These are phyloP conservation scores for Fusarium piperis DNA, from an alignment of 2,329 filamentous ascomycete species.

Conservation along the genomic window DNA sequence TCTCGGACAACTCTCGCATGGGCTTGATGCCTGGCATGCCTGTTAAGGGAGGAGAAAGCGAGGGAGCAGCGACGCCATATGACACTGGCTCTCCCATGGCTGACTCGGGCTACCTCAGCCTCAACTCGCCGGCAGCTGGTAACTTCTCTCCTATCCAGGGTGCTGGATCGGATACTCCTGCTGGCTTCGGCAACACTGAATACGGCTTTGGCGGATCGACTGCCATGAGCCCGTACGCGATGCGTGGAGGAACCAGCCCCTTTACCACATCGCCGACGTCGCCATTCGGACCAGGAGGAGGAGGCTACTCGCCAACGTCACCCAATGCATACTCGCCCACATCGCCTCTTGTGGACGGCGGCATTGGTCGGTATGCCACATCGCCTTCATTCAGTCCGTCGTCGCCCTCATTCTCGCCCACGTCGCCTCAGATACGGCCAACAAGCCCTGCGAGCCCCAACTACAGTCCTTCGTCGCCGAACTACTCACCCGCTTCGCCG, in stretches of 20 bases:
- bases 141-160: slow-evolving; percentile 83
- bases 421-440: slow-evolving; percentile 66
- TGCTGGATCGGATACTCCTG: slow-evolving; percentile 75
- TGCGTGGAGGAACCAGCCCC: slow-evolving; percentile 73
- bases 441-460: slow-evolving; percentile 66
- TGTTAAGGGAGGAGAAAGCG: slow-evolving; percentile 77
- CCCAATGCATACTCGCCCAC: slow-evolving; percentile 82
- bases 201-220: slow-evolving; percentile 64
- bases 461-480: slow-evolving; percentile 74
- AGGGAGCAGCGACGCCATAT: slow-evolving; percentile 93
- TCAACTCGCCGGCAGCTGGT: slow-evolving; percentile 70
- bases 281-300: slow-evolving; percentile 66
- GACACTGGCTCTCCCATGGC: slow-evolving; percentile 85
- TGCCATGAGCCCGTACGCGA: slow-evolving; percentile 71
- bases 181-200: slow-evolving; percentile 69
- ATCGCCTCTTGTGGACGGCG: slow-evolving; percentile 69
- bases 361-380: slow-evolving; percentile 63
- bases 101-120: slow-evolving; percentile 73
- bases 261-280: slow-evolving; percentile 77
- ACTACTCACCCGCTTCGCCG: slow-evolving; percentile 71
- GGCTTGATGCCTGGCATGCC: slow-evolving; percentile 83
- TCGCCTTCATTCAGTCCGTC: slow-evolving; percentile 72
- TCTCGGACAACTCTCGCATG: slow-evolving; percentile 89
- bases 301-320: slow-evolving; percentile 80
- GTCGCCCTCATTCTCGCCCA: slow-evolving; percentile 71